These are phyloP conservation scores for Candida taoyuanica DNA, from an alignment of 805 yeast species.

Conservation along the genomic window DNA sequence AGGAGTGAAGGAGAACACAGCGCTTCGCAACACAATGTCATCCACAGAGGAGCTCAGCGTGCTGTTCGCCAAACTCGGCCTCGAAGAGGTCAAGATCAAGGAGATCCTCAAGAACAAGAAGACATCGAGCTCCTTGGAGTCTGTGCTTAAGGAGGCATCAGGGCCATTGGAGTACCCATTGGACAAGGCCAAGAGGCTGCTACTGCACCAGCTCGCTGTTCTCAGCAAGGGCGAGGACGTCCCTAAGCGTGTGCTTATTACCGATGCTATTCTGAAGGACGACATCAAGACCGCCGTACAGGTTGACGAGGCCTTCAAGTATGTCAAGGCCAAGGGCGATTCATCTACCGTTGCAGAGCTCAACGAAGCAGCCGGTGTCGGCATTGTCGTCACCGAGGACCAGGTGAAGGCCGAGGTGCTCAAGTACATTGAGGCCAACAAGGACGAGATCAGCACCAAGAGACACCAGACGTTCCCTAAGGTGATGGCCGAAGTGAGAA, in stretches of 20 bases:
- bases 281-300: slow-evolving; percentile 66
- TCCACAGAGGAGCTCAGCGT: slow-evolving; percentile 33
- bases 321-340: slow-evolving; percentile 49
- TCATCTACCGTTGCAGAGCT: slow-evolving; percentile 45
- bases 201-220: slow-evolving; percentile 75
- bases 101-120: slow-evolving; percentile 85
- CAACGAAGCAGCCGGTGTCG: slow-evolving; percentile 74
- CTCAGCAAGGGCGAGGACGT: slow-evolving; percentile 53
- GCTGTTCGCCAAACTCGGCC: slow-evolving; percentile 45
- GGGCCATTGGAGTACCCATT: slow-evolving; percentile 31
- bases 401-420: slow-evolving; percentile 57
- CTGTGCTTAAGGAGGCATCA: slow-evolving; percentile 46
- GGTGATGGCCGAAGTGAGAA: slow-evolving; percentile 72
- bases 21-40: slow-evolving; percentile 6
- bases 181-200: slow-evolving; percentile 57
- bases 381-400: slow-evolving; percentile 62
- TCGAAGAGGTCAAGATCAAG: slow-evolving; percentile 66
- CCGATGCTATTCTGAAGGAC: slow-evolving; percentile 59
- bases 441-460: slow-evolving; percentile 56
- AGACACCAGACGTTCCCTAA: slow-evolving; percentile 79
- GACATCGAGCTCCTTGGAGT: slow-evolving; percentile 65
- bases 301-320: slow-evolving; percentile 75
- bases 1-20: no score
- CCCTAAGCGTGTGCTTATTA: slow-evolving; percentile 46
- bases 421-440: slow-evolving; percentile 54